Evolutionary conservation across 306 rosid genomes (phyloP).

Genomic region (Sicyos baderoa): DNA sequence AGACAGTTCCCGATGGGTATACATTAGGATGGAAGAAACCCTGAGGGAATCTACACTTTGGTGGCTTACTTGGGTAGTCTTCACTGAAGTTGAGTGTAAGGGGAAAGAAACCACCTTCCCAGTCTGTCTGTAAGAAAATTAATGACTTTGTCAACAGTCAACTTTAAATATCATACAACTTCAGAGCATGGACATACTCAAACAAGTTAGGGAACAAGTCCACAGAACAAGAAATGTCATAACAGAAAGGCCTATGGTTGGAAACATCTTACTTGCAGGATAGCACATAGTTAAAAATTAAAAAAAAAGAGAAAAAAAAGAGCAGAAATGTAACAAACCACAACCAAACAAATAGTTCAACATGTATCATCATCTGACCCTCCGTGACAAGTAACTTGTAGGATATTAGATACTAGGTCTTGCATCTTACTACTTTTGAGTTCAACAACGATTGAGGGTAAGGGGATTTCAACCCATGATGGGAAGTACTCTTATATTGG

Average conservation of each 20-base stretch:
- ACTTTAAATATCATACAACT: not conserved
- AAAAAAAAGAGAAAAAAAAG: not conserved
- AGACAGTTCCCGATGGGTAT: slow-evolving; percentile 95
- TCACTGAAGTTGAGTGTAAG: slow-evolving; percentile 91
- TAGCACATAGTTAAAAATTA: not conserved
- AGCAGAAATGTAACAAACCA: not conserved
- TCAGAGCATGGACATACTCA: not conserved
- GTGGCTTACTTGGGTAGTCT: slow-evolving; percentile 98
- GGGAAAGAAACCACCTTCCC: slow-evolving; percentile 95
- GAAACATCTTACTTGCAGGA: slow-evolving; percentile 1
- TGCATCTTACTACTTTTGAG: no score
- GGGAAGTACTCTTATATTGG: no score
- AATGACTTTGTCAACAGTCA: not conserved
- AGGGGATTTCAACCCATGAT: no score
- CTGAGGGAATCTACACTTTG: slow-evolving; percentile 85
- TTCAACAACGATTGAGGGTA: no score
- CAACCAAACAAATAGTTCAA: not conserved
- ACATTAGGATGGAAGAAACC: slow-evolving; percentile 98
- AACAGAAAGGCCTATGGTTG: not conserved
- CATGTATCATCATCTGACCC: not conserved
- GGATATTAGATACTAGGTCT: no score
- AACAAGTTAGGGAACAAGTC: not conserved
- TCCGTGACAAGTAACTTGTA: no score
- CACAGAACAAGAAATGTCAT: not conserved
- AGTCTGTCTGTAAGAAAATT: slow-evolving; percentile 71